Base-by-base conservation (phyloP, 2,329 filamentous ascomycete species). In the Botrytis medusae region DNA sequence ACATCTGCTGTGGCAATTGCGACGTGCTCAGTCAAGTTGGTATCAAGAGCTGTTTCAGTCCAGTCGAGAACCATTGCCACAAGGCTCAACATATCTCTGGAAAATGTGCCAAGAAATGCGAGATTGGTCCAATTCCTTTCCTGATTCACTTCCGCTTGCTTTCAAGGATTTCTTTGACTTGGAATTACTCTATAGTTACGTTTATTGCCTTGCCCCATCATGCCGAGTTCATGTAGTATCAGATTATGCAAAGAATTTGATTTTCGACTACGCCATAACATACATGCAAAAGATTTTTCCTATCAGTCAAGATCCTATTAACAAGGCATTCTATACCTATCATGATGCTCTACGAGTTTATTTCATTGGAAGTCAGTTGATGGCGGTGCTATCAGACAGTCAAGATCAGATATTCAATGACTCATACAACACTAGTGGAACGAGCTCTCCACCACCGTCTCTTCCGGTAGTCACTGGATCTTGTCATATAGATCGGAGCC, bases 31-130 rank as follows among this genome's bases (percentile, higher is more conserved):
- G 81, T 98, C 96, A 0, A 87, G 88, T 68, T 97, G 94, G 89
- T 98, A 98, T 78, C 94, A 97, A 79, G 89, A 91, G 34, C 88
- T 98, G 4, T 96, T 96, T 80, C 93, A 96, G 79, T 92, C 91
- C 29, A 92, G 92, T 16, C 88, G 90, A 1, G 85, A 87, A 2
- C 88, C 89, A n/a, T 86, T 93, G 73, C 85, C 88, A 29, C 90
- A 95, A 71, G 87, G 93, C 1, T 87, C 91, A 18, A 86, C 87
- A 0, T 94, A 92, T 80, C 88, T 94, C 64, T 94, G 92, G 91
- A 88, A 90, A 73, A 90, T 90, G 82, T 95, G 92, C 78, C 86
- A 90, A 64, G 87, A 92, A 57, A 94, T 93, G 91, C 90, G 87
- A 71, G 88, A 90, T 79, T 98, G 95, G 95, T 91, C 91, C 74